Percentiles rank a stretch among this genome's conserved stretches.
Evolutionary conservation across 768 basidiomycete genomes (phyloP).

Genomic region (Polyporus arcularius): DNA sequence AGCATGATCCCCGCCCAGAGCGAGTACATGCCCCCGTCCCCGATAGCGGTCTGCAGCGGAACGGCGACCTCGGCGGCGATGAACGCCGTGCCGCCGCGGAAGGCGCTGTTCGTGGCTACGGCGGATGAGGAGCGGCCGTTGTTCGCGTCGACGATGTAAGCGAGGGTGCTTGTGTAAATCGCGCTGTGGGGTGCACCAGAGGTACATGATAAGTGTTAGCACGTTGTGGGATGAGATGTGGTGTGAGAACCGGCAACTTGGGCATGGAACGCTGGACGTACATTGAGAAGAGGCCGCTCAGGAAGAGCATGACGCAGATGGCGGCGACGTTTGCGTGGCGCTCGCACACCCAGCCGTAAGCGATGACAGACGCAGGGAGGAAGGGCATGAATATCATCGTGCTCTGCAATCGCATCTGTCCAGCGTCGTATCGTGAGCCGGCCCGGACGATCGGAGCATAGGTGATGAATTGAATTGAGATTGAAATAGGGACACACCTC

Average conservation of each 20-base stretch:
- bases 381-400: constrained; percentile 57
- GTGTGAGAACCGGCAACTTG: background rate
- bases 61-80: constrained; percentile 71
- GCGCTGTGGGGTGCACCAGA: constrained; percentile 45
- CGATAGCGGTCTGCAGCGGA: constrained; percentile 71
- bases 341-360: constrained; percentile 76
- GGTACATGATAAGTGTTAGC: background rate
- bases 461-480: background rate
- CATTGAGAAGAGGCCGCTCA: constrained; percentile 76
- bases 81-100: constrained; percentile 71
- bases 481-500: constrained; percentile 49
- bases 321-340: constrained; percentile 64
- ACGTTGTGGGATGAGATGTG: background rate
- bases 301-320: constrained; percentile 71
- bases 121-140: constrained; percentile 76
- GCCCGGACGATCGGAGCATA: background rate
- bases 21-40: constrained; percentile 81
- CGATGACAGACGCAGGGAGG: constrained; percentile 61
- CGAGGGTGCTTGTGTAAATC: constrained; percentile 70
- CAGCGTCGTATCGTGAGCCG: background rate
- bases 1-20: constrained; percentile 59
- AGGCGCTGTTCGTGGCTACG: constrained; percentile 73
- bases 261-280: constrained; percentile 34
- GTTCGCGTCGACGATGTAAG: constrained; percentile 89
- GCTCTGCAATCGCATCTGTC: constrained; percentile 72